Evolutionary conservation across 1,284 basidiomycete species (phyloP), one percentile per base, ranked within the genome.

Genomic region (Cutaneotrichosporon dermatis): DNA sequence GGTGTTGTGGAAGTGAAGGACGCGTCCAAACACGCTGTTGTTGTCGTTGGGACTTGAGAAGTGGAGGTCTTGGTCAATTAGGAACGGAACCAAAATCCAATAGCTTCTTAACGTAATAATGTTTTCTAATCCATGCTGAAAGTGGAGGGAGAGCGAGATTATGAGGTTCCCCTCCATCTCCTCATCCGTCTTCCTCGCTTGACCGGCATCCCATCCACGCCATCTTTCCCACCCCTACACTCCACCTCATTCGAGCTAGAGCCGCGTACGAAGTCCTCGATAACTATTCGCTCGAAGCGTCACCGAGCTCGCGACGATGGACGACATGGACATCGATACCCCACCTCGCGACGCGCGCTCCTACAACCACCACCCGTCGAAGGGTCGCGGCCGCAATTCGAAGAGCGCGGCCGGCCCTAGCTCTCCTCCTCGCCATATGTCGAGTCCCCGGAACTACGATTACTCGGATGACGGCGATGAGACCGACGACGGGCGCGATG

Each of bases 381-480:
- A 40, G n/a, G 15, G 6, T 11, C 15, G 34, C 34, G 34, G 46
- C 4, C 45, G 45, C 34, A 4, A 6, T 15, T 44, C 43, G 13
- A 44, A 10, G 34, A 12, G 33, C 34, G 46, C 10, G 6, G 45
- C 12, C 9, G 16, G n/a, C 13, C 13, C 13, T 12, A 34, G 46
- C 33, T 49, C 34, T 6, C 34, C 46, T 7, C 34, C 10, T 12
- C 46, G 5, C 4, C 34, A 11, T 13, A 35, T 33, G 34, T 49
- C 46, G 6, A 49, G 46, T 36, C 46, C 46, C 4, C 46, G 34
- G 25, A 25, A 25, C 13, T 49, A 49, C 34, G 46, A 4, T 33
- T 49, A 49, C 33, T 49, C 46, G 11, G 55, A 50, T 42, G 46
- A 39, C 10, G 58, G 42, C 10, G 49, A 37, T n/a, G 46, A 42